Conservation (phyloP, 2,329 filamentous ascomycete genomes). For the Diaporthe eres region DNA sequence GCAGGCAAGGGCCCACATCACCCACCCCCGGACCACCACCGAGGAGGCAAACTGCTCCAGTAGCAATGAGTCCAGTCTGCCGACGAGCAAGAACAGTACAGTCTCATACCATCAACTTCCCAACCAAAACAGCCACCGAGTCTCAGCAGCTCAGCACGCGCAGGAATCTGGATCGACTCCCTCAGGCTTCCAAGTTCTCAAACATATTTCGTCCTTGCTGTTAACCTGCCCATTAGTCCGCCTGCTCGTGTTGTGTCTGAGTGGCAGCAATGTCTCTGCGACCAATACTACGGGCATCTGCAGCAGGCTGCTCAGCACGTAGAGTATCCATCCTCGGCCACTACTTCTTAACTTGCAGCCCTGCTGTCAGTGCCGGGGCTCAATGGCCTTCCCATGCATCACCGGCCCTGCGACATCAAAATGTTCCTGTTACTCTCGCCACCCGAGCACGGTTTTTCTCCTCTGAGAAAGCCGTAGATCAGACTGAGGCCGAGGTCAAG, state of each 20-base stretch:
- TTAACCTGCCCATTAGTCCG: background rate
- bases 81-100: background rate
- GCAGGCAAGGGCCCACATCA: background rate
- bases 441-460: conserved; percentile 27
- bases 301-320: conserved; percentile 50
- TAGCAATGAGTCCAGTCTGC: background rate
- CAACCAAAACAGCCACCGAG: background rate
- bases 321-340: conserved; percentile 47
- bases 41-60: conserved; percentile 19
- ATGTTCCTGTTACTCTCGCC: background rate
- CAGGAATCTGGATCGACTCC: background rate
- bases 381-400: background rate
- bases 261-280: conserved; percentile 42
- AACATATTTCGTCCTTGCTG: background rate
- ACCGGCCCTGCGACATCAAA: conserved; percentile 10
- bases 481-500: conserved; percentile 17
- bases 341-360: conserved; percentile 43
- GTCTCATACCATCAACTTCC: background rate
- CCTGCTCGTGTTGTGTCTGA: background rate
- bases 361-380: conserved; percentile 36
- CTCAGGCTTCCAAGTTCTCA: background rate
- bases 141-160: background rate
- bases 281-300: conserved; percentile 47
- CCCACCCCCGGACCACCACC: background rate
- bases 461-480: conserved; percentile 37